phyloP scores from a whole-genome alignment of 495 filamentous ascomycete genomes.

The Aspergillus sclerotioniger region DNA sequence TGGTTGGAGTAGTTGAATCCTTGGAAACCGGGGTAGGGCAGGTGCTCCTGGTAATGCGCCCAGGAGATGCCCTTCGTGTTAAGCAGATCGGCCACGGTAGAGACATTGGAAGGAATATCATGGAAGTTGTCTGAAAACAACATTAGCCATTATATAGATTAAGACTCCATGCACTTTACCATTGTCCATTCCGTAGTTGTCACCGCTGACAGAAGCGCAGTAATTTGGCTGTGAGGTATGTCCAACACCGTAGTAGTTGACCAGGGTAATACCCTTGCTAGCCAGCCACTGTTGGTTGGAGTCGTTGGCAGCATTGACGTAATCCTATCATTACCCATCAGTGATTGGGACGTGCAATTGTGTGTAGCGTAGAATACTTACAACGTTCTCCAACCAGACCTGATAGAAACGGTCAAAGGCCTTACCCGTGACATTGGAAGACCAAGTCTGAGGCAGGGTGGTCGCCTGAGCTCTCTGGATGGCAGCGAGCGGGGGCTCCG shows the following conservation, averaged over 20 bases:
- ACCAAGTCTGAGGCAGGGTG: conserved; percentile 1
- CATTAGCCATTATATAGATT: no score
- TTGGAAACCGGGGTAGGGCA: conserved; percentile 64
- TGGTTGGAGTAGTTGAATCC: conserved; percentile 53
- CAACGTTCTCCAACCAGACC: conserved; percentile 71
- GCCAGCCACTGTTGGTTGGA: conserved; percentile 54
- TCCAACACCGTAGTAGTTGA: conserved; percentile 59
- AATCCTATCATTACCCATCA: conserved; percentile 40
- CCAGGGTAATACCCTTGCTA: conserved; percentile 57
- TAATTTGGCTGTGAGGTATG: conserved; percentile 73
- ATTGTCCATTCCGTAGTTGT: conserved; percentile 64
- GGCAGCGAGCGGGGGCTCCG: neutral
- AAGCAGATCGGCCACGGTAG: conserved; percentile 63
- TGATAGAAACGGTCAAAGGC: conserved; percentile 63
- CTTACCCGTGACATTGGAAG: conserved; percentile 55
- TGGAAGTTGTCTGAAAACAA: conserved; percentile 33
- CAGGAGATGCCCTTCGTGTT: conserved; percentile 63
- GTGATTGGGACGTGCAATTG: conserved; percentile 15
- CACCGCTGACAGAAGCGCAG: conserved; percentile 54
- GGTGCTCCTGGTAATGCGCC: conserved; percentile 64
- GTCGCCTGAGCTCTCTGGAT: conserved; percentile 1
- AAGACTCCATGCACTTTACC: no score
- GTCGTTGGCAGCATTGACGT: conserved; percentile 44
- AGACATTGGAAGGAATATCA: conserved; percentile 54
- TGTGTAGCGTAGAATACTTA: conserved; percentile 34